Conservation (phyloP, 768 basidiomycete genomes). For the Xerocomellus intermedius region DNA sequence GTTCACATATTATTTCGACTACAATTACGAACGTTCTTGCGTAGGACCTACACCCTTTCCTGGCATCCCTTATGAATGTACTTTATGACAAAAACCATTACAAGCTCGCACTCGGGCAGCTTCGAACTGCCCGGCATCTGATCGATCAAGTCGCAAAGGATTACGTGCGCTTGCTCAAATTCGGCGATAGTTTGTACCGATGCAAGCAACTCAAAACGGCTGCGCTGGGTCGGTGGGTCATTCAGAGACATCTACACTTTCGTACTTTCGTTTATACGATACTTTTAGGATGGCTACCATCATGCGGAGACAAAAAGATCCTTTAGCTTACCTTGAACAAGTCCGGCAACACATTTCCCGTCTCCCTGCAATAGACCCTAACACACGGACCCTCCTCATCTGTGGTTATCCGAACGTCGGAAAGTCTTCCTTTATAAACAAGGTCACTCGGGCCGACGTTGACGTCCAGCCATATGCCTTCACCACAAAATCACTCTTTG, state of each 20-base stretch:
- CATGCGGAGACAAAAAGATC: conserved; percentile 98
- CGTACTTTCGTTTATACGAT: not conserved
- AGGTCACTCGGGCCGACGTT: conserved; percentile 98
- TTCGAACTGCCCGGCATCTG: conserved; percentile 92
- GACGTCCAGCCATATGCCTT: conserved; percentile 99
- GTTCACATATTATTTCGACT: conserved; percentile 31
- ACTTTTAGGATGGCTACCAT: conserved; percentile 90
- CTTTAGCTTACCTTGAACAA: conserved; percentile 97
- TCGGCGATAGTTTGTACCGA: conserved; percentile 95
- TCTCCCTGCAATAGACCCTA: conserved; percentile 97
- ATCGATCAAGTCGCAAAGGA: conserved; percentile 98
- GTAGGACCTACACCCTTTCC: conserved; percentile 92
- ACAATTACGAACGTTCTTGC: conserved; percentile 4
- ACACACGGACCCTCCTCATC: conserved; percentile 94
- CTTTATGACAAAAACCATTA: conserved; percentile 99
- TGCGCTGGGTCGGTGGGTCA: conserved; percentile 87
- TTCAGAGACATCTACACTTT: not conserved
- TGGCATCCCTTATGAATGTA: conserved; percentile 94
- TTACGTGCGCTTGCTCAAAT: conserved; percentile 94
- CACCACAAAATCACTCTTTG: conserved; percentile 97
- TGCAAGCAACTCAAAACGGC: conserved; percentile 99
- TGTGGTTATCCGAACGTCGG: conserved; percentile 99
- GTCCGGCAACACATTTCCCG: conserved; percentile 99
- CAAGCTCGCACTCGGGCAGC: conserved; percentile 96
- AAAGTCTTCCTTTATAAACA: conserved; percentile 99